A percentile compares a stretch with the other conserved stretches of the same genome.
Evolutionary conservation across 345 rosid genomes (phyloP).

Genomic region (Salix caprea): DNA sequence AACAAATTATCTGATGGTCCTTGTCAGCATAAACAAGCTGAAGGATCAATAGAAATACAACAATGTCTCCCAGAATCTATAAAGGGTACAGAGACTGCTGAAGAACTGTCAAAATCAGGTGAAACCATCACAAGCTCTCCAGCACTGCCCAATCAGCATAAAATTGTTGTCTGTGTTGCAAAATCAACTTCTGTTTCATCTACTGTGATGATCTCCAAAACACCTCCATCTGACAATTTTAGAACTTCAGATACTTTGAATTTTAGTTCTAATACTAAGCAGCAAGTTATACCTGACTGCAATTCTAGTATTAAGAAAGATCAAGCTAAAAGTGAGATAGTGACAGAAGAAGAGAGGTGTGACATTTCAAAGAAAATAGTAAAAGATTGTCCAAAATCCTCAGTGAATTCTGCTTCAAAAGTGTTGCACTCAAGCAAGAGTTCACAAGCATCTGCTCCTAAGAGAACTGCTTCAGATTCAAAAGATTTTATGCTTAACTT

Average conservation of each 20-base stretch:
- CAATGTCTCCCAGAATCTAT: constrained; percentile 37
- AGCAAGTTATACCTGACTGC: constrained; percentile 31
- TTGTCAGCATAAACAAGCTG: constrained; percentile 33
- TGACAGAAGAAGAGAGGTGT: constrained; percentile 39
- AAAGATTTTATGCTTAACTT: constrained; percentile 46
- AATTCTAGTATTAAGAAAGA: constrained; percentile 40
- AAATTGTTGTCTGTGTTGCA: constrained; percentile 42
- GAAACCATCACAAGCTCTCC: constrained; percentile 30
- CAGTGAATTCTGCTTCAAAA: constrained; percentile 40
- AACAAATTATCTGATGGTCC: constrained; percentile 25
- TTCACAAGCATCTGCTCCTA: constrained; percentile 49
- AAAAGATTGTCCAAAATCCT: constrained; percentile 44
- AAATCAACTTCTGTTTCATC: constrained; percentile 42
- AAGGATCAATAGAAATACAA: constrained; percentile 27
- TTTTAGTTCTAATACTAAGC: constrained; percentile 33
- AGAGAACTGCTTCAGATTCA: constrained; percentile 41
- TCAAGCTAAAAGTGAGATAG: constrained; percentile 37
- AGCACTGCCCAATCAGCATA: constrained; percentile 33
- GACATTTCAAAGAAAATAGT: constrained; percentile 35
- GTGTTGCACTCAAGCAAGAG: constrained; percentile 45
- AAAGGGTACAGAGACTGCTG: constrained; percentile 27
- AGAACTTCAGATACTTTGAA: constrained; percentile 47
- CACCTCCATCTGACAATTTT: constrained; percentile 36
- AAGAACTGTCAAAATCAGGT: constrained; percentile 38
- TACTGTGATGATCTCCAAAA: constrained; percentile 27